Evolutionary conservation across 768 basidiomycete genomes (phyloP), one percentile per base, ranked within the genome.

Genomic region (Stropharia rugosoannulata): DNA sequence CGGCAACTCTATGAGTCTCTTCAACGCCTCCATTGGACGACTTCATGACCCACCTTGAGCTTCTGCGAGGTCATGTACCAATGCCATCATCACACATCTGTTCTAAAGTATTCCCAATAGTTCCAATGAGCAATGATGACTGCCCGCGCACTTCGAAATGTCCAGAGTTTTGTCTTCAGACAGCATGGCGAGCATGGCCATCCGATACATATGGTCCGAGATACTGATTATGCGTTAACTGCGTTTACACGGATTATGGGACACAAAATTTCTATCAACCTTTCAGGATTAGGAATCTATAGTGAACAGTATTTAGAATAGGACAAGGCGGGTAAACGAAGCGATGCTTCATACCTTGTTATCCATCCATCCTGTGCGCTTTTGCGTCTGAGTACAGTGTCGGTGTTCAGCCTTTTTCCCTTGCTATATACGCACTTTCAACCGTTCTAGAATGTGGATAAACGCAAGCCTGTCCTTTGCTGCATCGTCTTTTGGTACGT

Each of bases 181-280:
- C 57, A 93, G 89, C 84, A 99, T 87, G 4, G 94, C 87, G 41
- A 98, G 80, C n/a, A 98, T 68, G 1, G 93, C 89, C 96, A 99
- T 98, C 45, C 96, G 79, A 68, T 94, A 92, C 96, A 97, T 98
- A 65, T 98, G 95, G 70, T 98, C 96, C 7, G 93, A 87, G 59
- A 98, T 95, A 60, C 90, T 93, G 57, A 16, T 40, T 7, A 57
- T 38, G 13, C 16, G 18, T 44, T 37, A 39, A 38, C 27, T 25
- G 19, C 15, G 22, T 10, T 19, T 41, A 40, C 19, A n/a, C 32
- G 15, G 38, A 25, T 39, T 7, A 41, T 38, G n/a, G 27, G 37
- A 8, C 46, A n/a, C 9, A n/a, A 13, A 13, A 19, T 53, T 40
- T 15, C 16, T 3, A 51, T 51, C 11, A 29, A 90, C 93, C 92